Conservation (phyloP, 179 eudicot genomes). For the Drosera spatulata region DNA sequence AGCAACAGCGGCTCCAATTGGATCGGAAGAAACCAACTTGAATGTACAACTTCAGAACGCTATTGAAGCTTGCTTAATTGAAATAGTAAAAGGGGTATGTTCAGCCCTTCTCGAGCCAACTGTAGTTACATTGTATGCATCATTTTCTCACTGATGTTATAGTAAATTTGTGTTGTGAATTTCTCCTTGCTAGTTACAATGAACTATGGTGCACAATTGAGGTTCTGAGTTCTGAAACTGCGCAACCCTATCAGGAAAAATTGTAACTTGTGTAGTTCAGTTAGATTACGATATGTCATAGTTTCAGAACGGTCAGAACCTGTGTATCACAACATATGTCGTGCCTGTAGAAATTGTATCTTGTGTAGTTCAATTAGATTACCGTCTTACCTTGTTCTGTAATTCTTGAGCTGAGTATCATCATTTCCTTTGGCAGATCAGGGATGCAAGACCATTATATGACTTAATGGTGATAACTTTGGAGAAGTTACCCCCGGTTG, state of each 20-base stretch:
- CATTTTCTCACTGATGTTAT: not conserved
- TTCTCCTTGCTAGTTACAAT: no score
- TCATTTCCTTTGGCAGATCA: constrained; percentile 28
- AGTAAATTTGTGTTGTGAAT: no score
- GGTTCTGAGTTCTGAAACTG: no score
- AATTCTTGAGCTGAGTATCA: not conserved
- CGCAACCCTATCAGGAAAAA: no score
- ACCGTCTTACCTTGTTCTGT: not conserved
- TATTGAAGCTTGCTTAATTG: constrained; percentile 75
- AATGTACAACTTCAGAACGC: constrained; percentile 73
- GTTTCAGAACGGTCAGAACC: no score
- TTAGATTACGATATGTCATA: no score
- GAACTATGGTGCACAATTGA: no score
- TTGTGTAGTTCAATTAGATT: not conserved
- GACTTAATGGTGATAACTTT: constrained; percentile 71
- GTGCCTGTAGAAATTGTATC: no score
- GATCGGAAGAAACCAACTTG: constrained; percentile 53
- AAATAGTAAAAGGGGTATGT: constrained; percentile 83
- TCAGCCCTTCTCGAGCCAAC: not conserved
- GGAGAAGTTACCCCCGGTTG: constrained; percentile 67
- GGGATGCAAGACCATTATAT: constrained; percentile 58
- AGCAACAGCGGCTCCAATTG: constrained; percentile 50
- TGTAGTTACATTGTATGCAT: not conserved
- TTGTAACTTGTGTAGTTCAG: no score
- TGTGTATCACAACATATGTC: no score